Conservation (phyloP, 768 basidiomycete genomes). For the Kwoniella dendrophila region DNA sequence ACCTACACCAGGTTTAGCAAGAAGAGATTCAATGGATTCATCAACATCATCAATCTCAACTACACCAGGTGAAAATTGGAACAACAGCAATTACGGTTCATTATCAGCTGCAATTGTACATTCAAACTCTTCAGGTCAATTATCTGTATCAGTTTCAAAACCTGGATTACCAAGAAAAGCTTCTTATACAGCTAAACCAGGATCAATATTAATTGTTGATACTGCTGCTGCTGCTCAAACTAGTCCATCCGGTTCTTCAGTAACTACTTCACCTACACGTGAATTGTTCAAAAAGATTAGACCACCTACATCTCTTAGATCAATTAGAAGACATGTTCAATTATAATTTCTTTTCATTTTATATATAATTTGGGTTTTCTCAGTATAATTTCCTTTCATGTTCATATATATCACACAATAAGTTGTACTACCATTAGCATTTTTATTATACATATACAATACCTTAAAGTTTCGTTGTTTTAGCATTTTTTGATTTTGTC, state of each 20-base stretch:
- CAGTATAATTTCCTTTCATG: background rate
- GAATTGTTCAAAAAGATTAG: conserved; percentile 32
- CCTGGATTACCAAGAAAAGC: conserved; percentile 46
- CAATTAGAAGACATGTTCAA: conserved; percentile 26
- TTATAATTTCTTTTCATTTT: conserved; percentile 4
- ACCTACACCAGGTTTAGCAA: conserved; percentile 44
- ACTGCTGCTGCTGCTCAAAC: conserved; percentile 18
- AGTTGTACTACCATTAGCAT: background rate
- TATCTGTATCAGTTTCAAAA: conserved; percentile 28
- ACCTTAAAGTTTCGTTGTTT: background rate
- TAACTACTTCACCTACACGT: conserved; percentile 28
- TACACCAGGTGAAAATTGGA: conserved; percentile 35
- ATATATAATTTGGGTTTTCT: background rate
- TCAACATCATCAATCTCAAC: conserved; percentile 28
- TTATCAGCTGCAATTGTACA: conserved; percentile 33
- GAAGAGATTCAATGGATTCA: conserved; percentile 39
- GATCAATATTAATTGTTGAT: conserved; percentile 40
- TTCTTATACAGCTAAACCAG: conserved; percentile 44
- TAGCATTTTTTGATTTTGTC: background rate
- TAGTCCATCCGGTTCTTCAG: conserved; percentile 7
- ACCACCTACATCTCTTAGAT: conserved; percentile 27
- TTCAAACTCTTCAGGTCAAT: conserved; percentile 32
- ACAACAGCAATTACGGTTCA: conserved; percentile 17
- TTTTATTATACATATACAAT: background rate
- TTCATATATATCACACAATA: no score